Evolutionary conservation across 208 protist species (phyloP), one percentile per base, ranked within the genome.

Genomic region (Tritrichomonas foetus): DNA sequence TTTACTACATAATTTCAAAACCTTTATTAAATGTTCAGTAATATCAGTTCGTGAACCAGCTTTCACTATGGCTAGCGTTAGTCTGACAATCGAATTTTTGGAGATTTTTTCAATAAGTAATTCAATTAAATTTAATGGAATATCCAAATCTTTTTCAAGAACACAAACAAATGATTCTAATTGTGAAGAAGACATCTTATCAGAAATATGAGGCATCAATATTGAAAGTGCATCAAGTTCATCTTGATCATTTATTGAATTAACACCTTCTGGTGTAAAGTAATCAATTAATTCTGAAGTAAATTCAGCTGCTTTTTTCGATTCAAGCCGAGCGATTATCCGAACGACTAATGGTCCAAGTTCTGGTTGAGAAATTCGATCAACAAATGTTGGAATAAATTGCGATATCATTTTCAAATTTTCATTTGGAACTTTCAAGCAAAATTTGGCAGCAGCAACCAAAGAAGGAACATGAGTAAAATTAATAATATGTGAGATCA

Each of bases 351-450:
- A 69, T 69, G 64, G 64, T 5, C 64, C 64, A n/a, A 69, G n/a
- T n/a, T 11, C 64, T n/a, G n/a, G 27, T 69, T 69, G 20, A 11
- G 11, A 33, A n/a, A 69, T 69, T 25, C 5, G 13, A 33, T 69
- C 64, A 33, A n/a, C 64, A 69, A 69, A 69, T n/a, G n/a, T 69
- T 69, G 64, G 64, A 33, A 69, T 69, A 69, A 69, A 69, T n/a
- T 69, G 3, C 11, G 8, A 8, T 16, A 69, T n/a, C 8, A 33
- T n/a, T n/a, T 69, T 30, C 8, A 69, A n/a, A n/a, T 33, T 3
- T 33, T 69, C 27, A 5, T n/a, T n/a, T 69, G 64, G 64, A n/a
- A n/a, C 64, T n/a, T 69, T 69, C 8, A 69, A 5, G n/a, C 11
- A 69, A 69, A 69, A n/a, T 69, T 69, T 16, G n/a, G n/a, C 27